These are phyloP conservation scores for Peronosclerospora sorghi DNA, from an alignment of 352 stramenopile genomes.

Conservation along the genomic window DNA sequence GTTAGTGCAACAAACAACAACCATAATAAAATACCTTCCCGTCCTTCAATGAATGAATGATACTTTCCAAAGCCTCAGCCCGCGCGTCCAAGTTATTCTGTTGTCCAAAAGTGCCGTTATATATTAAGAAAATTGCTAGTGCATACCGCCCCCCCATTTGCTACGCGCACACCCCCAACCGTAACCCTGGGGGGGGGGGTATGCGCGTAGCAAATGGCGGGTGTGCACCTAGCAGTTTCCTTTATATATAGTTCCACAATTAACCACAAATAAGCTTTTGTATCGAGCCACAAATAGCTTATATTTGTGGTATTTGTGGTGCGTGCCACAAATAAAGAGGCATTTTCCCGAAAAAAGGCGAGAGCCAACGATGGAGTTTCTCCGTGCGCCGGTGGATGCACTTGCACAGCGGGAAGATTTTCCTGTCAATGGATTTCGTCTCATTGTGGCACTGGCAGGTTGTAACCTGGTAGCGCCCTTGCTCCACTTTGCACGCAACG, in stretches of 20 bases:
- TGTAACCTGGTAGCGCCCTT: slow-evolving; percentile 61
- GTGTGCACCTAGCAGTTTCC: no score
- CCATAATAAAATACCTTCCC: slow-evolving; percentile 17
- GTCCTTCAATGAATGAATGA: slow-evolving; percentile 29
- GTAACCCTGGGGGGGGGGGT: no score
- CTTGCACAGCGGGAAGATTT: slow-evolving; percentile 62
- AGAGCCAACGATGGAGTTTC: slow-evolving; percentile 34
- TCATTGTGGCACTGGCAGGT: slow-evolving; percentile 57
- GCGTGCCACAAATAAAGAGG: no score
- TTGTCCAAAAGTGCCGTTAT: neutral
- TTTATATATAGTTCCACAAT: no score
- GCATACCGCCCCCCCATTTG: no score
- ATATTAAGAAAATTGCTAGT: no score
- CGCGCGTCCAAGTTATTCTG: slow-evolving; percentile 33
- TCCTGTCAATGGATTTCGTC: slow-evolving; percentile 62
- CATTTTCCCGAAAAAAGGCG: slow-evolving; percentile 4
- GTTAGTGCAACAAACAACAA: neutral
- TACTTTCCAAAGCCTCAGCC: slow-evolving; percentile 24
- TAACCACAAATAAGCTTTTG: no score
- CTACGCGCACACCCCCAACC: no score
- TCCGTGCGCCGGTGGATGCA: slow-evolving; percentile 54
- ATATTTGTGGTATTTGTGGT: no score
- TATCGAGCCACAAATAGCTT: no score
- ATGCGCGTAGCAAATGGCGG: no score
- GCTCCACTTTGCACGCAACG: slow-evolving; percentile 40